Percentiles rank a stretch among this genome's conserved stretches.
These are phyloP conservation scores for Nelumbo lutea DNA, from an alignment of 164 flowering plant species.

Conservation along the genomic window DNA sequence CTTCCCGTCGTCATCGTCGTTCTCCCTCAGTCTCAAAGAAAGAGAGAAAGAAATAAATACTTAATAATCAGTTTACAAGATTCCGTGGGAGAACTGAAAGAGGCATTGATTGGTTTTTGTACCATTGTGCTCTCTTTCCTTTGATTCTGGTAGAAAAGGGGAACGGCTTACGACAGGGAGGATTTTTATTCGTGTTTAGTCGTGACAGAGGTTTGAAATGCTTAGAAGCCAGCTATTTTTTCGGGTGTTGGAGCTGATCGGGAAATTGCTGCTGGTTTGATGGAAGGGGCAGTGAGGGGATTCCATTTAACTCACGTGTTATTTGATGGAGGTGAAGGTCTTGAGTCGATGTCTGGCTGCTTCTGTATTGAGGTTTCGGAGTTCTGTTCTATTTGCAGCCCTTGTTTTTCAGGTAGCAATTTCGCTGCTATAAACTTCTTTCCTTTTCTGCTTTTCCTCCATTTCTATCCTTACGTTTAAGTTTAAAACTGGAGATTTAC, in stretches of 20 bases:
- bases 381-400: neutral
- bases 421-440: neutral
- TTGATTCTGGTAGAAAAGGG: neutral
- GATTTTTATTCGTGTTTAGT: neutral
- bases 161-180: neutral
- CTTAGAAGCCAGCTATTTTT: slow-evolving; percentile 25
- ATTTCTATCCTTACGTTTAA: neutral
- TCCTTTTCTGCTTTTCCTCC: neutral
- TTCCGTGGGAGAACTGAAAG: neutral
- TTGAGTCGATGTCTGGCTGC: slow-evolving; percentile 24
- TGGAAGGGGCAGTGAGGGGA: slow-evolving; percentile 29
- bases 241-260: slow-evolving; percentile 32
- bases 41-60: neutral
- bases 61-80: neutral
- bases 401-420: slow-evolving; percentile 2
- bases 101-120: neutral
- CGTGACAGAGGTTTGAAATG: slow-evolving; percentile 22
- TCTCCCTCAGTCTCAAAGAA: neutral
- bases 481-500: neutral
- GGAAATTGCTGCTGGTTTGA: slow-evolving; percentile 41
- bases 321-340: slow-evolving; percentile 50
- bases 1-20: too few relatives aligned
- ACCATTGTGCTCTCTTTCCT: neutral
- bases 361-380: slow-evolving; percentile 1
- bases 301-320: slow-evolving; percentile 3